phyloP scores from a whole-genome alignment of 768 basidiomycete species.

The Lentinula boryana region DNA sequence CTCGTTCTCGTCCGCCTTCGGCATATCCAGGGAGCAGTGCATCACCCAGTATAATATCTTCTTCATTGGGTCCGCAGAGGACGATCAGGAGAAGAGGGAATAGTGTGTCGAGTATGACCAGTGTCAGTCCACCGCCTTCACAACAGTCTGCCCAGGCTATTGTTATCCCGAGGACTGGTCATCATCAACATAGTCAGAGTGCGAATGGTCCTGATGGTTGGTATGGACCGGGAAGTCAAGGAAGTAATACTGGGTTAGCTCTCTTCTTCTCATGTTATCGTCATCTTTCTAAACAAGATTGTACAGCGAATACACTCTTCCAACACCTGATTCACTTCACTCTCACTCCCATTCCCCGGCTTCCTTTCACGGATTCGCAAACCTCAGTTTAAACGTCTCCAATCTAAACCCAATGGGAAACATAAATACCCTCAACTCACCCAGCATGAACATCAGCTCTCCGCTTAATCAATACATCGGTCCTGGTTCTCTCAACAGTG shows the following conservation, averaged over 20 bases:
- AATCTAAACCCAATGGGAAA: slow-evolving; percentile 7
- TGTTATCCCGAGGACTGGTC: slow-evolving; percentile 45
- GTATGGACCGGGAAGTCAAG: slow-evolving; percentile 1
- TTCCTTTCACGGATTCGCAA: slow-evolving; percentile 20
- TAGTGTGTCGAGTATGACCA: slow-evolving; percentile 34
- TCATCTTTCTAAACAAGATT: not conserved
- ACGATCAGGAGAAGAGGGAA: slow-evolving; percentile 55
- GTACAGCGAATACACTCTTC: slow-evolving; percentile 35
- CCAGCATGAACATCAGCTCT: not conserved
- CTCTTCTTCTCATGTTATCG: not conserved
- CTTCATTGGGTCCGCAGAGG: slow-evolving; percentile 44
- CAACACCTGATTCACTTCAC: slow-evolving; percentile 32
- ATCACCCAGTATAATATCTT: slow-evolving; percentile 12
- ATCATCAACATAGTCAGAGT: not conserved
- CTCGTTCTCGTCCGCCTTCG: slow-evolving; percentile 15
- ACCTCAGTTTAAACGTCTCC: slow-evolving; percentile 19
- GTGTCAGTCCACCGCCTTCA: slow-evolving; percentile 37
- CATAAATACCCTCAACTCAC: not conserved
- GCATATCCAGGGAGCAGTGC: slow-evolving; percentile 7
- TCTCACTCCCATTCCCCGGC: slow-evolving; percentile 23
- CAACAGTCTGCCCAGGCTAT: slow-evolving; percentile 43
- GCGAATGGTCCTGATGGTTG: not conserved
- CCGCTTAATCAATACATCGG: not conserved
- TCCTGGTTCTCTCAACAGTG: not conserved
- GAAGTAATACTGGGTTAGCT: not conserved